Conservation (phyloP, 176 grass and related monocot genomes). For the Secale cereale region DNA sequence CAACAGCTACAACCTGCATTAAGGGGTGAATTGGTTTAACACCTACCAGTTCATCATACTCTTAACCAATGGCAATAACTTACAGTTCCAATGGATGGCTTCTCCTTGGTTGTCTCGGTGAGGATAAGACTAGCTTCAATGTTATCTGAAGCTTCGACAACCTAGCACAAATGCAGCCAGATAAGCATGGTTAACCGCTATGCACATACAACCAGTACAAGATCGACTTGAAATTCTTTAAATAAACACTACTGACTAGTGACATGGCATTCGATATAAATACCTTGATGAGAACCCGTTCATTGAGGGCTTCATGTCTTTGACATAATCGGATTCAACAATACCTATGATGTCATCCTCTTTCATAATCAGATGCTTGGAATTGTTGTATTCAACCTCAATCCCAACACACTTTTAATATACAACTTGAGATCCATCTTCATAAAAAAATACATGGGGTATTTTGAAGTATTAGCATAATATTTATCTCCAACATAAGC, state of each 20-base stretch:
- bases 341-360: conserved; percentile 71
- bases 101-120: conserved; percentile 67
- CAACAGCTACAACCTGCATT: conserved; percentile 57
- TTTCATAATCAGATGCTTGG: conserved; percentile 72
- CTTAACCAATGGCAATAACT: too few relatives aligned
- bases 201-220: not conserved
- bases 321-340: conserved; percentile 62
- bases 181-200: not conserved
- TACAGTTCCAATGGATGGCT: conserved; percentile 74
- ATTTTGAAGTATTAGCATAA: not conserved
- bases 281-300: conserved; percentile 81
- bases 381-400: conserved; percentile 64
- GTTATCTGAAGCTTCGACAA: conserved; percentile 59
- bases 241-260: not conserved
- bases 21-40: not conserved
- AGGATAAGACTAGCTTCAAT: conserved; percentile 67
- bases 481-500: not conserved
- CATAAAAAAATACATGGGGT: not conserved
- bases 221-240: not conserved
- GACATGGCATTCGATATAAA: not conserved
- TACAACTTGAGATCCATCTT: conserved; percentile 54
- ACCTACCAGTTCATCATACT: not conserved
- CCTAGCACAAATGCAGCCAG: conserved; percentile 12
- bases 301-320: conserved; percentile 78
- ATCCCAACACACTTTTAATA: conserved; percentile 82